Percentiles rank a stretch among this genome's conserved stretches.
These are phyloP conservation scores for Musa schizocarpa DNA, from an alignment of 176 grass and related monocot species.

Conservation along the genomic window DNA sequence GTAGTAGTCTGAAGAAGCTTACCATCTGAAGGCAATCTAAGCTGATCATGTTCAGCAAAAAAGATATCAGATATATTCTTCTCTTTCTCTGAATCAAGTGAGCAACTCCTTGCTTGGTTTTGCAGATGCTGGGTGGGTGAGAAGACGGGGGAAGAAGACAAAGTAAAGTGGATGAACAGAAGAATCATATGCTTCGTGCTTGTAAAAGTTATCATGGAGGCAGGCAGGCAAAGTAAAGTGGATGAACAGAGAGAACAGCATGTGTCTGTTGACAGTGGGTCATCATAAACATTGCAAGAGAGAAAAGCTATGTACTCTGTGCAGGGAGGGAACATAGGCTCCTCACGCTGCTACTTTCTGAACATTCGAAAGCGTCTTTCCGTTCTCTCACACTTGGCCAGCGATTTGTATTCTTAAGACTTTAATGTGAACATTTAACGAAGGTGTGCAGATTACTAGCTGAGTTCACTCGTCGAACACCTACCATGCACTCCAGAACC, in stretches of 20 bases:
- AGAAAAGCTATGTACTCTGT: neutral
- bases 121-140: slow-evolving; percentile 39
- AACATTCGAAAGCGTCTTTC: too few species aligned
- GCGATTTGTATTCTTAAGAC: too few species aligned
- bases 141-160: slow-evolving; percentile 26
- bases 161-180: too few species aligned
- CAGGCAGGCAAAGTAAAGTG: slow-evolving; percentile 34
- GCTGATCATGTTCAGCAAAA: slow-evolving; percentile 24
- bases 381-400: too few species aligned
- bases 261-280: too few species aligned
- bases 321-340: neutral
- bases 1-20: slow-evolving; percentile 16
- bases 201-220: slow-evolving; percentile 62
- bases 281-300: too few species aligned
- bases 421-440: too few species aligned
- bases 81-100: neutral
- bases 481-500: too few species aligned
- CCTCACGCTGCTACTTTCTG: neutral
- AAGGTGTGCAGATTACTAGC: too few species aligned
- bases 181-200: slow-evolving; percentile 43
- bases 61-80: slow-evolving; percentile 24
- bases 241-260: too few species aligned
- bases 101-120: slow-evolving; percentile 15
- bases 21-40: slow-evolving; percentile 27
- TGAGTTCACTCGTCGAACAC: too few species aligned